phyloP scores from a whole-genome alignment of 345 rosid species.

The Euphorbia peplus region DNA sequence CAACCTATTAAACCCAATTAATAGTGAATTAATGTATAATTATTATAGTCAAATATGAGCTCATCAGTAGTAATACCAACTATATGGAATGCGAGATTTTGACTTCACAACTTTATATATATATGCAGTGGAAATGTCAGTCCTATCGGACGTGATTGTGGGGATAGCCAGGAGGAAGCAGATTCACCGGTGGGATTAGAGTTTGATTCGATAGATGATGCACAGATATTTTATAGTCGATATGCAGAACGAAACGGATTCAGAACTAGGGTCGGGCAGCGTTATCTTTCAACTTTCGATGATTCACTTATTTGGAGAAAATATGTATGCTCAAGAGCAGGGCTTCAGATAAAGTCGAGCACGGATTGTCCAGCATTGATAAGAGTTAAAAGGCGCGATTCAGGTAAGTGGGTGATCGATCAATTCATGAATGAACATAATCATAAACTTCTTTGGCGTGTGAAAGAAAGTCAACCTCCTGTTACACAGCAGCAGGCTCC shows the following conservation, averaged over 20 bases:
- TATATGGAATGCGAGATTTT: too few species aligned
- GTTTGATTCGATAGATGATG: slow-evolving; percentile 76
- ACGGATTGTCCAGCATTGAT: slow-evolving; percentile 84
- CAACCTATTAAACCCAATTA: too few species aligned
- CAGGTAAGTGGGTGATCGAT: slow-evolving; percentile 89
- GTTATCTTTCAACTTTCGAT: slow-evolving; percentile 85
- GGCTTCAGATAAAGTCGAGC: slow-evolving; percentile 82
- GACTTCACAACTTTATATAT: too few species aligned
- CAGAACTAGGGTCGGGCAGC: slow-evolving; percentile 71
- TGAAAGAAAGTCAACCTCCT: slow-evolving; percentile 33
- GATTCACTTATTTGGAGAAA: slow-evolving; percentile 80
- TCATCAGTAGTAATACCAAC: too few species aligned
- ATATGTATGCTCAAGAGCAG: slow-evolving; percentile 82
- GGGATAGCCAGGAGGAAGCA: slow-evolving; percentile 38
- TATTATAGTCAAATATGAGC: too few species aligned
- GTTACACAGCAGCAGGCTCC: slow-evolving; percentile 35
- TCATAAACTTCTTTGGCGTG: slow-evolving; percentile 65
- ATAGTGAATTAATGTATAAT: too few species aligned
- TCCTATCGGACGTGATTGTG: slow-evolving; percentile 33
- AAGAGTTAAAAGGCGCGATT: slow-evolving; percentile 71
- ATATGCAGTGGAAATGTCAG: slow-evolving; percentile 56
- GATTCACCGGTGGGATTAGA: slow-evolving; percentile 71
- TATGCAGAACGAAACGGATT: slow-evolving; percentile 66
- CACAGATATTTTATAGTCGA: slow-evolving; percentile 58
- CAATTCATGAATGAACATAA: slow-evolving; percentile 82